Evolutionary conservation across 73 alveolate genomes (phyloP).

Genomic region (Stentor coeruleus): DNA sequence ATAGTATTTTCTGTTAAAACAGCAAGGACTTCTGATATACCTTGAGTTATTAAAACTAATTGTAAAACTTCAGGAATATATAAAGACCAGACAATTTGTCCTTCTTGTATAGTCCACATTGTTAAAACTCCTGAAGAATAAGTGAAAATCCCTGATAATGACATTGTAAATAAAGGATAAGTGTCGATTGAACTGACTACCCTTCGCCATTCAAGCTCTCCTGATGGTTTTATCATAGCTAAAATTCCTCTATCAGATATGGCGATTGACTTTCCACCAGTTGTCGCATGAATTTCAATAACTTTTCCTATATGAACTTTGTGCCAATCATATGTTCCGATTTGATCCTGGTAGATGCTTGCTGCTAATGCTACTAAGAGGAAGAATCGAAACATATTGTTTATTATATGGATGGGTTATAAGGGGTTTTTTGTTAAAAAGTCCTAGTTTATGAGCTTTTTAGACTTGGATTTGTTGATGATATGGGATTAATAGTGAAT

Average conservation of each 20-base stretch:
- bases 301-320: not conserved
- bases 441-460: too few species aligned
- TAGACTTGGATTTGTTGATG: too few species aligned
- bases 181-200: not conserved
- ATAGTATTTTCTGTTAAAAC: not conserved
- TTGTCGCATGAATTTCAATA: not conserved
- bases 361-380: not conserved
- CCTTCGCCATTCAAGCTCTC: constrained; percentile 12
- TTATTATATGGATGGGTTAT: too few species aligned
- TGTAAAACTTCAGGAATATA: not conserved
- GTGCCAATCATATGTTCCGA: constrained; percentile 20
- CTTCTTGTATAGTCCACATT: not conserved
- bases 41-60: not conserved
- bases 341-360: constrained; percentile 2
- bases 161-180: not conserved
- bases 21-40: not conserved
- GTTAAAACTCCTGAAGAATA: not conserved
- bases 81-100: not conserved
- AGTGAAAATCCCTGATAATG: not conserved
- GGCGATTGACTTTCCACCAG: not conserved
- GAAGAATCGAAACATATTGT: not conserved
- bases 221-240: not conserved
- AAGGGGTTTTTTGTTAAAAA: too few species aligned
- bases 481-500: too few species aligned
- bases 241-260: not conserved